Evolutionary conservation across 2,329 filamentous ascomycete genomes (phyloP).

Genomic region (Neopestalotiopsis rosae): DNA sequence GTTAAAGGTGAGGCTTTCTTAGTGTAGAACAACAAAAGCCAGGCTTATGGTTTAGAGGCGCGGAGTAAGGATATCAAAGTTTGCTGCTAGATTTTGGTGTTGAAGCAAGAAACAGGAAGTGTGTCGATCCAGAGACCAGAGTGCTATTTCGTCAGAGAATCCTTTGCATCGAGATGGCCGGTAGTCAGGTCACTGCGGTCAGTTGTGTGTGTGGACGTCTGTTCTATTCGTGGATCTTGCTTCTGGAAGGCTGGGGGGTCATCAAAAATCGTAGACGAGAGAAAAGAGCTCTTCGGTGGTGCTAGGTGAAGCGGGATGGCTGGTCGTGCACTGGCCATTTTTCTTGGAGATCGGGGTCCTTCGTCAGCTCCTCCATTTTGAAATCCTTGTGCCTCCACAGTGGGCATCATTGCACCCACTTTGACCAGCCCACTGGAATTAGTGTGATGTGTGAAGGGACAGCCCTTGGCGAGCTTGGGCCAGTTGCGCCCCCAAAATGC

Average conservation of each 20-base stretch:
- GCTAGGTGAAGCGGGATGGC: background rate
- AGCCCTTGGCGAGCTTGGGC: background rate
- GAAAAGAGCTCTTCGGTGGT: slow-evolving; percentile 3
- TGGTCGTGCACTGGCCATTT: slow-evolving; percentile 11
- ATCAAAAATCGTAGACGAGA: background rate
- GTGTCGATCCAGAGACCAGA: slow-evolving; percentile 4
- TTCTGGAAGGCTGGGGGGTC: slow-evolving; percentile 9
- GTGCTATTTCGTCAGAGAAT: slow-evolving; percentile 5
- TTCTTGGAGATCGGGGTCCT: slow-evolving; percentile 6
- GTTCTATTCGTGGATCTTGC: slow-evolving; percentile 12
- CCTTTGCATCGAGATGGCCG: background rate
- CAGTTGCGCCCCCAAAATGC: background rate
- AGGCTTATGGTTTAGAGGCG: background rate
- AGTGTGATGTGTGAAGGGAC: background rate
- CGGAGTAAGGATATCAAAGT: slow-evolving; percentile 1
- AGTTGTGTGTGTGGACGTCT: background rate
- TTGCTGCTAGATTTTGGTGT: slow-evolving; percentile 3
- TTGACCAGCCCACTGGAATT: background rate
- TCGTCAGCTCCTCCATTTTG: slow-evolving; percentile 10
- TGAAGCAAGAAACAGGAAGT: slow-evolving; percentile 1
- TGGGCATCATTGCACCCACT: slow-evolving; percentile 2
- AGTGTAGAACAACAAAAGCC: background rate
- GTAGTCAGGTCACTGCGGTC: background rate
- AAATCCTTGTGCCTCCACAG: slow-evolving; percentile 2
- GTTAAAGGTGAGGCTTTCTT: background rate